Percentiles rank a stretch among this genome's conserved stretches.
Conservation (phyloP, 2,329 filamentous ascomycete species). For the Zymoseptoria crescenta region DNA sequence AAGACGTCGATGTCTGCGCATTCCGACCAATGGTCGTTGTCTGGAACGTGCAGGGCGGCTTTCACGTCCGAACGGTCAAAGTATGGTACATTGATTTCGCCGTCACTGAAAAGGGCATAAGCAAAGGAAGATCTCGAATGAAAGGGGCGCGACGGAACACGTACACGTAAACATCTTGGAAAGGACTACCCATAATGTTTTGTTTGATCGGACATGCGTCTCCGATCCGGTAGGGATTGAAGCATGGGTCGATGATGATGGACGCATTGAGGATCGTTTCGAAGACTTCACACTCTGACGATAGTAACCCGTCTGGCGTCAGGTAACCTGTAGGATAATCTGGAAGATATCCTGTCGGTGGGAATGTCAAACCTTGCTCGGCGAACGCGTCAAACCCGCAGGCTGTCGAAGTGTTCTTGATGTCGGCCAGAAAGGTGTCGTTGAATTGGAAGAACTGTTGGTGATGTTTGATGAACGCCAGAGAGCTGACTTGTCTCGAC, state of each 20-base stretch:
- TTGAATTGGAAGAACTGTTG: constrained; percentile 36
- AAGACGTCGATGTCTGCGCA: constrained; percentile 34
- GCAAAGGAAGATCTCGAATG: constrained; percentile 52
- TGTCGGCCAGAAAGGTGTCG: constrained; percentile 32
- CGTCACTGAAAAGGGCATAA: not conserved
- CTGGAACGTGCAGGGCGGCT: constrained; percentile 41
- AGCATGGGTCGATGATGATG: constrained; percentile 26
- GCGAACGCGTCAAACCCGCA: constrained; percentile 39
- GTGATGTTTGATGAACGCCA: constrained; percentile 15
- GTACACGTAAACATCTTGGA: constrained; percentile 6
- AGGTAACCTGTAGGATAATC: constrained; percentile 4
- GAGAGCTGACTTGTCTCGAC: constrained; percentile 1
- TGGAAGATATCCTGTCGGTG: constrained; percentile 24
- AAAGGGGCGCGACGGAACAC: constrained; percentile 36
- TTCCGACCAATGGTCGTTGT: constrained; percentile 18
- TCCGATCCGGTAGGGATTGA: constrained; percentile 28
- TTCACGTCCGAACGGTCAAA: constrained; percentile 49
- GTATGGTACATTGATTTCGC: constrained; percentile 27
- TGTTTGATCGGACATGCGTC: constrained; percentile 23
- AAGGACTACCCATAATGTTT: constrained; percentile 16
- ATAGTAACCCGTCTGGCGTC: no score
- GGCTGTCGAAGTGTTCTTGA: constrained; percentile 27
- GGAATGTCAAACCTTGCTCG: constrained; percentile 38
- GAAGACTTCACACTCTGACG: constrained; percentile 26
- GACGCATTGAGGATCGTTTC: constrained; percentile 26